These are phyloP conservation scores for Mycena amicta DNA, from an alignment of 768 basidiomycete species.

Conservation along the genomic window DNA sequence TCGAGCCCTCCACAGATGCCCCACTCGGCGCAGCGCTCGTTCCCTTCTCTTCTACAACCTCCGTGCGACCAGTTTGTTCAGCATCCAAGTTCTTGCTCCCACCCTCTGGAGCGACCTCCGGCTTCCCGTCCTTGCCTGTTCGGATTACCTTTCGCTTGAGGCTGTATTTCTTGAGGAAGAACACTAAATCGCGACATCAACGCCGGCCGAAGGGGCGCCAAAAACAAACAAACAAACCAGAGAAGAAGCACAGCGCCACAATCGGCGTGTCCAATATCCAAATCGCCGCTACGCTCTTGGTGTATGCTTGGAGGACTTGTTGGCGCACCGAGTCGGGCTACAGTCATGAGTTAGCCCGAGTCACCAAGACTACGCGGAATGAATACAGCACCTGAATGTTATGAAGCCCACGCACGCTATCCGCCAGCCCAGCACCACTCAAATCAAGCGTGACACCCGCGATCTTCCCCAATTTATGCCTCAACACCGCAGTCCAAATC, in stretches of 20 bases:
- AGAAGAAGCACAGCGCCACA: conserved; percentile 5
- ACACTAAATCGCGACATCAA: background rate
- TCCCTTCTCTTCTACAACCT: background rate
- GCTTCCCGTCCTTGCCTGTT: background rate
- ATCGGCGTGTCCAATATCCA: conserved; percentile 18
- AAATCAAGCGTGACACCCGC: background rate
- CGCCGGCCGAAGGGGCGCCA: background rate
- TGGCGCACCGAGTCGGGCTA: conserved; percentile 14
- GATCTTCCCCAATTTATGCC: conserved; percentile 1
- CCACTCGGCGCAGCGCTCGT: background rate
- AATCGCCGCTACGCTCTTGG: conserved; percentile 13
- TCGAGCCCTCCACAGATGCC: background rate
- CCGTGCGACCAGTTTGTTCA: background rate
- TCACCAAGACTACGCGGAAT: background rate
- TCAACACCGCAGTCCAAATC: conserved; percentile 52
- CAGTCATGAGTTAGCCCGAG: background rate
- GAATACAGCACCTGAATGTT: background rate
- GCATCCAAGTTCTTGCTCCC: background rate
- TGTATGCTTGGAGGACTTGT: conserved; percentile 16
- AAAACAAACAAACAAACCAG: background rate
- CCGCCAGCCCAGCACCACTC: conserved; percentile 2
- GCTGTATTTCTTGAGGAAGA: conserved; percentile 13
- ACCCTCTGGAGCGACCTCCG: background rate
- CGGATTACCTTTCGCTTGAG: conserved; percentile 18
- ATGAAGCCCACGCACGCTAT: conserved; percentile 8